These are phyloP conservation scores for Arctostaphylos glauca DNA, from an alignment of 148 eudicot species.

Conservation along the genomic window DNA sequence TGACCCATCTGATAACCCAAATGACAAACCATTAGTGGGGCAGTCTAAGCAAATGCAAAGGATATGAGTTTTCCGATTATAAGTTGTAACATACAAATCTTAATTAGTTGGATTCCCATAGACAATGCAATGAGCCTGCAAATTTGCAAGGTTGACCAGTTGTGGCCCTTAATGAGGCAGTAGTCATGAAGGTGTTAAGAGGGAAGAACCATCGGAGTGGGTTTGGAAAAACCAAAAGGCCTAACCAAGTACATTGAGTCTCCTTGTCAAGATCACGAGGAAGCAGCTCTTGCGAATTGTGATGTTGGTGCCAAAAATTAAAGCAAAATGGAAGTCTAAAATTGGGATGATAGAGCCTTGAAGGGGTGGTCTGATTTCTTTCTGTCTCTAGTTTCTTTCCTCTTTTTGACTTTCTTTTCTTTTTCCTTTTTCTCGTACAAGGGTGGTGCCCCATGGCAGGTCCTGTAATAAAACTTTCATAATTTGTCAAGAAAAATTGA, in stretches of 20 bases:
- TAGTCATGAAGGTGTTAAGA: not conserved
- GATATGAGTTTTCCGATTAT: not conserved
- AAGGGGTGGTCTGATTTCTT: not conserved
- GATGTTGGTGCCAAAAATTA: not conserved
- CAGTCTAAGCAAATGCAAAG: not conserved
- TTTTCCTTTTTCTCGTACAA: not conserved
- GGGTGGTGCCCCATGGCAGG: not conserved
- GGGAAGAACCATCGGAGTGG: not conserved
- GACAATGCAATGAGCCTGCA: conserved; percentile 48
- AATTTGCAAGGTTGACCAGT: conserved; percentile 35
- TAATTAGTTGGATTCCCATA: not conserved
- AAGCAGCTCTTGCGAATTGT: not conserved
- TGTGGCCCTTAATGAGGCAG: not conserved
- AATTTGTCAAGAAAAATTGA: not conserved
- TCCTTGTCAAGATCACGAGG: not conserved
- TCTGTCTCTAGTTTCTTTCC: not conserved
- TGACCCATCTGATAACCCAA: conserved; percentile 5
- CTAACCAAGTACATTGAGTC: not conserved
- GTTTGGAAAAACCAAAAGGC: not conserved
- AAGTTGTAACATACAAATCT: not conserved
- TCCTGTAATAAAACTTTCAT: not conserved
- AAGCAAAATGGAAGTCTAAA: not conserved
- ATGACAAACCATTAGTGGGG: not conserved
- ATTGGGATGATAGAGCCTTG: not conserved
- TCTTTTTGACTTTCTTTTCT: not conserved